Percentiles rank a stretch among this genome's conserved stretches.
Evolutionary conservation across 2,329 filamentous ascomycete genomes (phyloP).

Genomic region (Aspergillus sclerotialis): DNA sequence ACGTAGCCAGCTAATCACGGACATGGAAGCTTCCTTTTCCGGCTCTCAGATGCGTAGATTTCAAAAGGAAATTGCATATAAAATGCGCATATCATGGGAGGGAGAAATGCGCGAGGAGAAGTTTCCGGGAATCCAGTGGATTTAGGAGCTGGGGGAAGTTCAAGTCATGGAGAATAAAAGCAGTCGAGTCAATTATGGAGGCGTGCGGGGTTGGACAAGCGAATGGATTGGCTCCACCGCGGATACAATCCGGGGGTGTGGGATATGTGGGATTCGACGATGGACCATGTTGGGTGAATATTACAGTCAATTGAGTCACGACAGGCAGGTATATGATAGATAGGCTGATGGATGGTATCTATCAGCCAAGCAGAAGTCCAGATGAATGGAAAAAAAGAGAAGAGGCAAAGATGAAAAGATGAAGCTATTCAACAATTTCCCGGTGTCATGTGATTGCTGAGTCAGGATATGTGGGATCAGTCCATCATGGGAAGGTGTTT

Average conservation of each 20-base stretch:
- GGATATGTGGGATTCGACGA: too few relatives aligned
- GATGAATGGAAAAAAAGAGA: background rate
- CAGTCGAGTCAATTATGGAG: background rate
- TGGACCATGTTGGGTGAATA: background rate
- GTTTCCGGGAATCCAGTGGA: slow-evolving; percentile 8
- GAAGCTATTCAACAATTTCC: too few relatives aligned
- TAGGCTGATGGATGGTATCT: background rate
- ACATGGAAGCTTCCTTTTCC: slow-evolving; percentile 2
- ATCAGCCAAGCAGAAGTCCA: too few relatives aligned
- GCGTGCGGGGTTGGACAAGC: background rate
- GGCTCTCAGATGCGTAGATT: background rate
- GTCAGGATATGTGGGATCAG: too few relatives aligned
- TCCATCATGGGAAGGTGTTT: too few relatives aligned
- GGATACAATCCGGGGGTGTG: background rate
- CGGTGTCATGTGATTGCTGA: too few relatives aligned
- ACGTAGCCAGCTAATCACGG: background rate
- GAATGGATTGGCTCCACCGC: background rate
- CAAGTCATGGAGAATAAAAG: background rate
- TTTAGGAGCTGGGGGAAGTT: background rate
- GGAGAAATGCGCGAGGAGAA: slow-evolving; percentile 4
- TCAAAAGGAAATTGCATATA: background rate
- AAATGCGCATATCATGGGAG: background rate
- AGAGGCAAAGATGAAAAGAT: background rate
- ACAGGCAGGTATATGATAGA: background rate
- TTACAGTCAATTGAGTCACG: background rate